Conservation (phyloP, 129 eudicot species). For the Artemisia annua region DNA sequence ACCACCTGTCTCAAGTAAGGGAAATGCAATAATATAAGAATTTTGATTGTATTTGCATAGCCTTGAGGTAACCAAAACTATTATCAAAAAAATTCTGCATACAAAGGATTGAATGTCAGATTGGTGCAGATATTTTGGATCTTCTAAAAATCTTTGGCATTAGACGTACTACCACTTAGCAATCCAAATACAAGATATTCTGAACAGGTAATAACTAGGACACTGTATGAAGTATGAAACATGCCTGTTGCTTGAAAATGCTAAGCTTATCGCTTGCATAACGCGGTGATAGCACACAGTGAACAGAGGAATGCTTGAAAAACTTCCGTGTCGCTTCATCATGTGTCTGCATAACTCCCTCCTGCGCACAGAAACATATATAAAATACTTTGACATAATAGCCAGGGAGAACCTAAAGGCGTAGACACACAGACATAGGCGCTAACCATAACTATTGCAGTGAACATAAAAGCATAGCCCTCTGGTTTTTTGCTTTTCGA, state of each 20-base stretch:
- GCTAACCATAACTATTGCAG: background rate
- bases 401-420: background rate
- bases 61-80: background rate
- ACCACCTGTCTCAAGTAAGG: conserved; percentile 55
- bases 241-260: conserved; percentile 88
- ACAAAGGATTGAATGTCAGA: background rate
- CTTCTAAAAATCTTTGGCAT: background rate
- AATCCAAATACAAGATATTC: conserved; percentile 9
- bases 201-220: conserved; percentile 11
- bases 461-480: background rate
- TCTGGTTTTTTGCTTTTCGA: too few relatives aligned
- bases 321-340: conserved; percentile 78
- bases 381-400: conserved; percentile 10
- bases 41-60: background rate
- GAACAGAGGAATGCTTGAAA: conserved; percentile 90
- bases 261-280: conserved; percentile 91
- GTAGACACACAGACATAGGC: background rate
- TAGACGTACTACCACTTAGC: conserved; percentile 8
- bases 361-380: conserved; percentile 43
- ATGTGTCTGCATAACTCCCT: conserved; percentile 88
- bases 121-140: background rate
- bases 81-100: background rate
- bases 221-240: conserved; percentile 36
- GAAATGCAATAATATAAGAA: background rate
- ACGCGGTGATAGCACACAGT: conserved; percentile 76